Evolutionary conservation across 2,329 filamentous ascomycete species (phyloP), one percentile per base, ranked within the genome.

Genomic region (Penicillium sp.): DNA sequence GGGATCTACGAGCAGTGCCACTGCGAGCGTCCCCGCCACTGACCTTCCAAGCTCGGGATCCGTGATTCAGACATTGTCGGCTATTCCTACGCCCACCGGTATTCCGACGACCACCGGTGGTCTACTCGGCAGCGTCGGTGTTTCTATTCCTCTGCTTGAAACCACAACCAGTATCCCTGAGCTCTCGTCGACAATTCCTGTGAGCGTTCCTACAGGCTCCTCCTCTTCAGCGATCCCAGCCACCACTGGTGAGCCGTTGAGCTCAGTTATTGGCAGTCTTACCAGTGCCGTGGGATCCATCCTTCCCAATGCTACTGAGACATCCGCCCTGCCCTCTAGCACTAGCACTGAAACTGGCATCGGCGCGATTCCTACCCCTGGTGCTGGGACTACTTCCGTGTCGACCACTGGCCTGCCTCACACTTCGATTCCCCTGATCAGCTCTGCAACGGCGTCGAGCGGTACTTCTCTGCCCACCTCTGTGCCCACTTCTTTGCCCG

Each of bases 141-240:
- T 28, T 44, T 46, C 44, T 2, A 51, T 37, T 41, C 29, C 42
- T 3, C 27, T 34, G 26, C 28, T 35, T 43, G 39, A 35, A 9
- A 39, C 18, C 8, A 39, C 46, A n/a, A 29, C 39, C 26, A 34
- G 41, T 13, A 8, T 39, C 9, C 43, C 45, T 27, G 34, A 34
- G n/a, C 8, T 11, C 11, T 24, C 47, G 28, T 42, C 61, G 24
- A 61, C 55, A 6, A 60, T 65, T 11, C 48, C 61, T n/a, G 51
- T 63, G 29, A 65, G 59, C 43, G 54, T 64, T 42, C 61, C 62
- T 29, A 49, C 49, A 27, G 50, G 48, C 32, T 48, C 53, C 32
- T 48, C 53, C 12, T 28, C 48, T 32, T 57, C 56, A 1, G 50
- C 51, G 35, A n/a, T 18, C 24, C 11, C 48, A 8, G 5, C 47